Base-by-base conservation (phyloP, 73 alveolate species). In the Paramecium octaurelia region DNA sequence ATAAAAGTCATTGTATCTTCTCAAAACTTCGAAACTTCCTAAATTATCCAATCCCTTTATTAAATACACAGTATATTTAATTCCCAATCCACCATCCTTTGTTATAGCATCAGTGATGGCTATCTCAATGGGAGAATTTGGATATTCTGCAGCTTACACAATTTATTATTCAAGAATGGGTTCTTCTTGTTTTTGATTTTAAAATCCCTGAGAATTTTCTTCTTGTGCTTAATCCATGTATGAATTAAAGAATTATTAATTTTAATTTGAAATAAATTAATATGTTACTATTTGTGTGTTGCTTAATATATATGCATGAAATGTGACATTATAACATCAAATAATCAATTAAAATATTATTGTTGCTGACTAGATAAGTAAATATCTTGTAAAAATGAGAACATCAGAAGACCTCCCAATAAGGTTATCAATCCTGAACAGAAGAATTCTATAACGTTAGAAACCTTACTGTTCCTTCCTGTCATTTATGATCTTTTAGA, bases 1-100 rank as follows among this genome's bases (percentile, higher is more conserved):
- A 95, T 83, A 93, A 92, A 98, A 98, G 58, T 98, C 99, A 69
- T 94, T 95, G 83, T 96, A 98, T 92, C 99, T 93, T 68, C 99
- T 93, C 64, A 12, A 59, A 21, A 89, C 92, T 36, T 93, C 88
- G 54, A 93, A 93, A 21, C 77, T 70, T 24, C 96, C 96, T 21
- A 1, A 54, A 54, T 54, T 54, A 54, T 54, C 69, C 6, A 9
- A n/a, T 4, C 69, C 69, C 14, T 54, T 54, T 54, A 54, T 54
- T 3, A 54, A 18, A 18, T 54, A 54, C 21, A n/a, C 20, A 54
- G 31, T 54, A 7, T 16, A n/a, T 54, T 54, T 54, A 54, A 23
- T 16, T 54, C 31, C 69, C 27, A 54, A 54, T 54, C 69, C 69
- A 18, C 69, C 69, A 18, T 54, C 69, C 14, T 54, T 54, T n/a